Base-by-base conservation (phyloP, 208 protist species). In the Tritrichomonas musculus region DNA sequence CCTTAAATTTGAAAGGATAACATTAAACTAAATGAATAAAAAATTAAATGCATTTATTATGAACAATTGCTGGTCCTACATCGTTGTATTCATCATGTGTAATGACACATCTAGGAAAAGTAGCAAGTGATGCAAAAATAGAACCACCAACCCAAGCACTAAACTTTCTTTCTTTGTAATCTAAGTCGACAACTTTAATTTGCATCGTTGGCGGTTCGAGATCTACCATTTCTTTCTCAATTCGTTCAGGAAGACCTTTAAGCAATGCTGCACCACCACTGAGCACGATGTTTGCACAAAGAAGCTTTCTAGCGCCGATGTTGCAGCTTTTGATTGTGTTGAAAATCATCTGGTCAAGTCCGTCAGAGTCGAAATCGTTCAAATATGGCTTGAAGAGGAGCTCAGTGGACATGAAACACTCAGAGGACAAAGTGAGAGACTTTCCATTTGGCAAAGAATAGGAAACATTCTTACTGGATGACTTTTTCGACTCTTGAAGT, bases 161-260 rank as follows among this genome's bases (percentile, higher is more conserved):
- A n/a, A n/a, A 98, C 66, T 27, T 92, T 53, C 97, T 94, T 80
- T 95, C 94, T 72, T 95, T 65, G 27, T 96, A n/a, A 30, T 69
- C 50, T 22, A 94, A 93, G 8, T 69, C 49, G 25, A 94, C 47
- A 66, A 96, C 94, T 93, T 95, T 96, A 36, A 96, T 73, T 92
- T 92, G 94, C 88, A 95, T 96, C 39, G 93, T 25, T 36, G 93
- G 44, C 47, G 95, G 94, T 14, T 95, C 96, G 9, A 96, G 73
- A 27, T 80, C 57, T n/a, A 82, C 84, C 3, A 93, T 94, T 94
- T 94, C 93, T 95, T 98, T 99, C 60, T 96, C 94, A 92, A 99
- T 96, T 94, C 98, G 96, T 93, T 99, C 98, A 36, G 97, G 97
- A 84, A 99, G 96, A 92, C 98, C 98, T 72, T 96, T 95, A 80